phyloP scores from a whole-genome alignment of 768 basidiomycete genomes.

The Leccinum ochraceum region DNA sequence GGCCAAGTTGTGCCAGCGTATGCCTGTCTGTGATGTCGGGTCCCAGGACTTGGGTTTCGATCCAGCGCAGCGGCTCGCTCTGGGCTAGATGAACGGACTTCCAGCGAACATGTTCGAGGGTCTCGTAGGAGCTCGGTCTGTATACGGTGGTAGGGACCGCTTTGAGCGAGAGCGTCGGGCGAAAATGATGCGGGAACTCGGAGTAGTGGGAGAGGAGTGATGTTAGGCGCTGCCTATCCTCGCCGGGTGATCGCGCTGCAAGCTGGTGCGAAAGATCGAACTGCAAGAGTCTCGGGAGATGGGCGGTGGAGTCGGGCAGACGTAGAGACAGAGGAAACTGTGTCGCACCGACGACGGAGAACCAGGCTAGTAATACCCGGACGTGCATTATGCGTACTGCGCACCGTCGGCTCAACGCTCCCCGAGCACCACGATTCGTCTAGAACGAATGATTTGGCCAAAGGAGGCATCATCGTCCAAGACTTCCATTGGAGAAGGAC shows the following conservation, averaged over 20 bases:
- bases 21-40: slow-evolving; percentile 81
- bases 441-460: slow-evolving; percentile 53
- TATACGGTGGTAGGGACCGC: slow-evolving; percentile 54
- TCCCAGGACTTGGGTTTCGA: slow-evolving; percentile 58
- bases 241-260: background rate
- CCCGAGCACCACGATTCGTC: background rate
- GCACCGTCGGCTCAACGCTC: background rate
- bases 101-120: slow-evolving; percentile 51
- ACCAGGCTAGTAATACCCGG: background rate
- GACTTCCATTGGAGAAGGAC: slow-evolving; percentile 71
- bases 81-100: slow-evolving; percentile 50
- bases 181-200: slow-evolving; percentile 5
- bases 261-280: slow-evolving; percentile 27
- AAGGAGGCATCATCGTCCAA: slow-evolving; percentile 59
- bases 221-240: slow-evolving; percentile 7
- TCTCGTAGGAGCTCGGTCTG: slow-evolving; percentile 54
- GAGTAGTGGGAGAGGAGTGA: slow-evolving; percentile 8
- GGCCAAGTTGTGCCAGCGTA: slow-evolving; percentile 78
- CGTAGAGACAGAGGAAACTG: background rate
- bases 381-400: slow-evolving; percentile 5
- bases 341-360: slow-evolving; percentile 5
- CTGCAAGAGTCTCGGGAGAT: slow-evolving; percentile 15
- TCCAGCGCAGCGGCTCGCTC: slow-evolving; percentile 66
- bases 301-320: background rate
- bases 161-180: slow-evolving; percentile 36